Percentiles rank a stretch among this genome's conserved stretches.
phyloP scores from a whole-genome alignment of 2,329 filamentous ascomycete species.

The Xylariaceae sp. region DNA sequence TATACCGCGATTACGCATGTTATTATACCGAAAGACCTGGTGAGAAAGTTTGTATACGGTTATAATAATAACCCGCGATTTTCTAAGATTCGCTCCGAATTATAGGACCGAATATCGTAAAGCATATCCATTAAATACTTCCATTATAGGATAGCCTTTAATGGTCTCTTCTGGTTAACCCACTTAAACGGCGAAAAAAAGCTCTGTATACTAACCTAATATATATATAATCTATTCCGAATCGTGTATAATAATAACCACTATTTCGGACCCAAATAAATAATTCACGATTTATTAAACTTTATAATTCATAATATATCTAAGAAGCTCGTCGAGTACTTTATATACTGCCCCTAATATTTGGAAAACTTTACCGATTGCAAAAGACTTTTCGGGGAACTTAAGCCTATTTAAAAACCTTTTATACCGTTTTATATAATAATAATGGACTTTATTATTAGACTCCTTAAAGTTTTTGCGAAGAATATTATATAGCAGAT shows the following conservation, averaged over 20 bases:
- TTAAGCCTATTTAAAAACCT: background rate
- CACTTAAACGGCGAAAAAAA: too few species aligned
- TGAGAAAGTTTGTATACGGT: background rate
- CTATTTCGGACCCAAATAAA: background rate
- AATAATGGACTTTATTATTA: background rate
- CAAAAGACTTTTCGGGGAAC: background rate
- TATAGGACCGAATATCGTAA: too few species aligned
- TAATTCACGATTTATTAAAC: background rate
- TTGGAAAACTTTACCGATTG: background rate
- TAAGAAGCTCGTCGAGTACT: background rate
- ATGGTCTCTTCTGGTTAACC: too few species aligned
- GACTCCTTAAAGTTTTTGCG: background rate
- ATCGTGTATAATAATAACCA: background rate
- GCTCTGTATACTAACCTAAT: background rate
- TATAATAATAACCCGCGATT: too few species aligned
- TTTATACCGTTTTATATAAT: background rate
- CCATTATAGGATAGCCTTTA: too few species aligned
- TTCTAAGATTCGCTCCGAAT: too few species aligned
- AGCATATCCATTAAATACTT: too few species aligned
- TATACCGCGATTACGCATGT: background rate
- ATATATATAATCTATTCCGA: background rate
- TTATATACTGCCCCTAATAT: background rate
- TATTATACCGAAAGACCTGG: background rate
- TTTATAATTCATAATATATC: background rate
- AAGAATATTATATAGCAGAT: background rate